Evolutionary conservation across 2,329 filamentous ascomycete species (phyloP).

Genomic region (Trichoderma sp.): DNA sequence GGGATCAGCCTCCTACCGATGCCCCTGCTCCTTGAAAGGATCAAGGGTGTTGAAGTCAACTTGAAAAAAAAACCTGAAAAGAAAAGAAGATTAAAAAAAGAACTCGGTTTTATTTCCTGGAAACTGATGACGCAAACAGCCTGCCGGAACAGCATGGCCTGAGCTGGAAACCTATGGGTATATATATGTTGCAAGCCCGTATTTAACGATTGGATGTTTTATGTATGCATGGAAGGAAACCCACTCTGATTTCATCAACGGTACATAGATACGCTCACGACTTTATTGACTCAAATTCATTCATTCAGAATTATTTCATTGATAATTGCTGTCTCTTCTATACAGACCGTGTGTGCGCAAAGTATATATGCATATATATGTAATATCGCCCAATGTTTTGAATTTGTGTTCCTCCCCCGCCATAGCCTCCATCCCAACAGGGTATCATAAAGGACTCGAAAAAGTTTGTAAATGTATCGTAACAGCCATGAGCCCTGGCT

Average conservation of each 20-base stretch:
- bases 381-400: not conserved
- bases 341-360: not conserved
- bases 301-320: not conserved
- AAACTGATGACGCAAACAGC: not conserved
- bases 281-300: conserved; percentile 11
- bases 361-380: not conserved
- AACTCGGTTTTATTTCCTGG: not conserved
- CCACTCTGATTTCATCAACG: conserved; percentile 15
- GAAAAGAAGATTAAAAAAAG: not conserved
- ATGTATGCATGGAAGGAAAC: conserved; percentile 19
- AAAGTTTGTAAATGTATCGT: not conserved
- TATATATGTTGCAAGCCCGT: conserved; percentile 6
- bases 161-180: conserved; percentile 13
- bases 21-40: conserved; percentile 3
- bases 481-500: not conserved
- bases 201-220: conserved; percentile 22
- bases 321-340: not conserved
- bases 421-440: not conserved
- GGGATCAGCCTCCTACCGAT: conserved; percentile 4
- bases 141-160: conserved; percentile 11
- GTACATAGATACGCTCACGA: conserved; percentile 23
- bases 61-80: not conserved
- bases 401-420: not conserved
- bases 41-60: not conserved
- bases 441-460: conserved; percentile 18